Evolutionary conservation across 2,329 filamentous ascomycete species (phyloP), one percentile per base, ranked within the genome.

Genomic region (Neofusicoccum sp.): DNA sequence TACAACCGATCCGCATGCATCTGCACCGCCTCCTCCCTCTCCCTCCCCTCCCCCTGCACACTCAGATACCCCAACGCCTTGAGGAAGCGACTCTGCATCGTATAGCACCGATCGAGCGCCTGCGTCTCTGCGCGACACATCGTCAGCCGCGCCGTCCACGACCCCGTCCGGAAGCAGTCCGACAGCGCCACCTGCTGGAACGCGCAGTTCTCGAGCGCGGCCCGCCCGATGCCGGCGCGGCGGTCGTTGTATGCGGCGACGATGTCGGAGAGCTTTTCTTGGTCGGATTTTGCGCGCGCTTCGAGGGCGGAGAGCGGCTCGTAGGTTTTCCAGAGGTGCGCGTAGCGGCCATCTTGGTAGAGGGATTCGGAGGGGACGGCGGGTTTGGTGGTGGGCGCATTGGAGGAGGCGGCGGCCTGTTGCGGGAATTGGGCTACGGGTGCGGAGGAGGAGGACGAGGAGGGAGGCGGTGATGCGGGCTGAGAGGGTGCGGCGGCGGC

Each of bases 1-100:
- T 93, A 99, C 44, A 99, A 83, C 66, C 86, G 87, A 79, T 99
- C 95, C 64, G 94, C 94, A 76, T 97, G 93, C 89, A 98, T 92
- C 78, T 98, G 95, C 66, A 99, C 80, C 64, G 63, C 92, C 69
- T 89, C 86, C 75, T 97, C 93, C 70, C 97, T 91, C 58, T 91
- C 84, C 34, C 88, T 84, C 0, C 83, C 79, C 7, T 88, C 80
- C 28, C 88, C 85, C 48, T 89, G 85, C 66, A 86, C 81, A 31
- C 86, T 86, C 6, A 96, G 84, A 74, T 97, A 98, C 4, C 95
- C 95, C 16, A 99, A 79, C 1, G 93, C 93, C 77, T 94, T 93
- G 33, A 99, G 80, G 69, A 99, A 93, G 76, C 94, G 90, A 85
- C 87, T 88, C 79, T 99, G 95, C 81, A 93, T 93, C 61, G 84